Evolutionary conservation across 148 eudicot genomes (phyloP).

Genomic region (Spergularia bocconei): DNA sequence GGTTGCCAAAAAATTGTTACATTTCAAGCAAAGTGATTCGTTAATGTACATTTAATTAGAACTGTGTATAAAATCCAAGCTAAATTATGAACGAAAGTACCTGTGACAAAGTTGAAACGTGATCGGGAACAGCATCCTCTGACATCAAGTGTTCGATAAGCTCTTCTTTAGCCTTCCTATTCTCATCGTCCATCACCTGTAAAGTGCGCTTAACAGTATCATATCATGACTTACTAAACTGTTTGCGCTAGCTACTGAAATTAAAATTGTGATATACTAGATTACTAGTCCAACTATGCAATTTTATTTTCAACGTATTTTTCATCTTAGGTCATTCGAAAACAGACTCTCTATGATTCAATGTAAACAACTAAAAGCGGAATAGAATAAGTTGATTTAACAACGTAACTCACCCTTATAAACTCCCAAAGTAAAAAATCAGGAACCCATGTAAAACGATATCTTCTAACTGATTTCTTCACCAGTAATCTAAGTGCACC

Average conservation of each 20-base stretch:
- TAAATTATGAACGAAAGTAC: conserved; percentile 17
- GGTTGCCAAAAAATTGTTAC: no score
- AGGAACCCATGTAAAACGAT: conserved; percentile 34
- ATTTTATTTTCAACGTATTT: no score
- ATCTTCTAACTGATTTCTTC: conserved; percentile 24
- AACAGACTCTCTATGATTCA: background rate
- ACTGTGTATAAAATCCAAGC: no score
- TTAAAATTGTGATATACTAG: no score
- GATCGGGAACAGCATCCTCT: conserved; percentile 16
- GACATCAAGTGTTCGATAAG: conserved; percentile 40
- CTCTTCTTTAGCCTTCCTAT: conserved; percentile 45
- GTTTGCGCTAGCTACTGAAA: no score
- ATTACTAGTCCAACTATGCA: no score
- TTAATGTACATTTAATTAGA: no score
- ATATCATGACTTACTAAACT: no score
- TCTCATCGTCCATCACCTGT: conserved; percentile 33
- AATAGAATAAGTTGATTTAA: no score
- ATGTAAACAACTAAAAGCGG: background rate
- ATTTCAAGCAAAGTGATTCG: background rate
- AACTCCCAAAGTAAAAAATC: conserved; percentile 39
- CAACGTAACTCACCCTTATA: conserved; percentile 31
- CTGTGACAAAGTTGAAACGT: conserved; percentile 39
- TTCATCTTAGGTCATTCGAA: background rate
- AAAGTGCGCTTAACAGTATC: no score
- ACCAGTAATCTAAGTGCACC: conserved; percentile 33